These are phyloP conservation scores for Leucosporidium creatinivorum DNA, from an alignment of 768 basidiomycete species.

Conservation along the genomic window DNA sequence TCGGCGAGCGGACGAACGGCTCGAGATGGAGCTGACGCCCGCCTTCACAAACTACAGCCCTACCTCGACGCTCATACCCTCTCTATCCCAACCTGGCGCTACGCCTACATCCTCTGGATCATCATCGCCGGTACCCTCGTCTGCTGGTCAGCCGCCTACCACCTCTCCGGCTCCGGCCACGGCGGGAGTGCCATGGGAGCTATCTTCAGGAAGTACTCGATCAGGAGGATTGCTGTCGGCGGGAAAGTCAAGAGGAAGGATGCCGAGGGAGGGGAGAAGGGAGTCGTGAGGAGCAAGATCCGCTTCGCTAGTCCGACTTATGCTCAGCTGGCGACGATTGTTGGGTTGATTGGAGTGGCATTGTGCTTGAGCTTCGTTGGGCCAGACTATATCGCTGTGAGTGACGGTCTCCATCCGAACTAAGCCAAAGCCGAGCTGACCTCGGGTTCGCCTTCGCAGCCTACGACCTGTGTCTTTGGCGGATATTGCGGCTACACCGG, in stretches of 20 bases:
- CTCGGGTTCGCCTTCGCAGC: neutral
- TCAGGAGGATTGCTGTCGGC: constrained; percentile 18
- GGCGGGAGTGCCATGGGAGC: constrained; percentile 30
- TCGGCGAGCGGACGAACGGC: too few relatives aligned
- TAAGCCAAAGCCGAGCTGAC: neutral
- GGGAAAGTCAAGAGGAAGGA: constrained; percentile 14
- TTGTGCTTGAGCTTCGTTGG: constrained; percentile 54
- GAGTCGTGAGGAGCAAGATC: constrained; percentile 11
- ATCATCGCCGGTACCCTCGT: constrained; percentile 47
- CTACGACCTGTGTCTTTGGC: constrained; percentile 35
- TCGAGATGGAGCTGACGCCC: too few relatives aligned
- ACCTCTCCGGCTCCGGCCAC: constrained; percentile 6
- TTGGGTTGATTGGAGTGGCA: constrained; percentile 47
- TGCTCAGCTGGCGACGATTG: constrained; percentile 53
- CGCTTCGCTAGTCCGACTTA: constrained; percentile 50
- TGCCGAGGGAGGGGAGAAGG: constrained; percentile 7
- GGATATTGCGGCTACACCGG: constrained; percentile 31
- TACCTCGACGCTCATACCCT: constrained; percentile 56
- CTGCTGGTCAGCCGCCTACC: constrained; percentile 46
- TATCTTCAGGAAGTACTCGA: constrained; percentile 27
- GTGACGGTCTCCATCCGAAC: neutral
- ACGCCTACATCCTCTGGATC: constrained; percentile 59
- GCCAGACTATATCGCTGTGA: constrained; percentile 55
- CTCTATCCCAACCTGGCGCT: constrained; percentile 51
- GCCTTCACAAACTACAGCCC: too few relatives aligned